Evolutionary conservation across 768 basidiomycete genomes (phyloP).

Genomic region (Filobasidium floriforme): DNA sequence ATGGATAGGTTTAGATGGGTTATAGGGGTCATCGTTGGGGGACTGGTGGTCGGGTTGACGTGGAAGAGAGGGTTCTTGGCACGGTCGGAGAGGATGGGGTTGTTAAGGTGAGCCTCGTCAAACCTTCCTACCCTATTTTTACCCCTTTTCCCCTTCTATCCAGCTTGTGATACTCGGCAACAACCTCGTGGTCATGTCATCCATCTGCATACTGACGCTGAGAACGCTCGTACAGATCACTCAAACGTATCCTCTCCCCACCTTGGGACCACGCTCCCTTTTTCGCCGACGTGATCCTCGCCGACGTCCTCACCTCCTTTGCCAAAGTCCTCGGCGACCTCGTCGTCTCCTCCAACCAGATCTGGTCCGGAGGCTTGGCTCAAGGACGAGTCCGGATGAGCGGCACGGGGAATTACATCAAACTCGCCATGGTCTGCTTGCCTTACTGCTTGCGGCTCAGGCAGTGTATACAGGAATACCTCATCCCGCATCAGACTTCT

Average conservation of each 20-base stretch:
- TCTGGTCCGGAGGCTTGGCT: slow-evolving; percentile 74
- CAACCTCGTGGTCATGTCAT: not conserved
- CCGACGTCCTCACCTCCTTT: slow-evolving; percentile 92
- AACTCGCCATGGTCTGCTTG: slow-evolving; percentile 78
- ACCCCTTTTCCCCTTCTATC: not conserved
- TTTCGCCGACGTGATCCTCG: slow-evolving; percentile 87
- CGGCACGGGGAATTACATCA: slow-evolving; percentile 64
- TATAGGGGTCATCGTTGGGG: slow-evolving; percentile 60
- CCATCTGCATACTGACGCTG: not conserved
- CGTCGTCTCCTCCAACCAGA: slow-evolving; percentile 79
- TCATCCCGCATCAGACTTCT: slow-evolving; percentile 57
- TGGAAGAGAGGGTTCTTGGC: slow-evolving; percentile 52
- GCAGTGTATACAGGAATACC: slow-evolving; percentile 85
- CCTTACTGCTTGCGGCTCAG: slow-evolving; percentile 86
- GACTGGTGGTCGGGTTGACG: slow-evolving; percentile 54
- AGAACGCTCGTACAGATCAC: slow-evolving; percentile 50
- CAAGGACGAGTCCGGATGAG: slow-evolving; percentile 57
- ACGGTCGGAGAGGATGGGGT: slow-evolving; percentile 65
- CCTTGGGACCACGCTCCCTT: slow-evolving; percentile 57
- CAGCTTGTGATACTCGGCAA: not conserved
- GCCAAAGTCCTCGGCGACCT: slow-evolving; percentile 93
- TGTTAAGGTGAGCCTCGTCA: slow-evolving; percentile 60
- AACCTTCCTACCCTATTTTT: not conserved
- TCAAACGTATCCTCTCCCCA: slow-evolving; percentile 69
- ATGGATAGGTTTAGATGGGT: slow-evolving; percentile 73